These are phyloP conservation scores for Verticillium albo-atrum DNA, from an alignment of 2,329 filamentous ascomycete species.

Conservation along the genomic window DNA sequence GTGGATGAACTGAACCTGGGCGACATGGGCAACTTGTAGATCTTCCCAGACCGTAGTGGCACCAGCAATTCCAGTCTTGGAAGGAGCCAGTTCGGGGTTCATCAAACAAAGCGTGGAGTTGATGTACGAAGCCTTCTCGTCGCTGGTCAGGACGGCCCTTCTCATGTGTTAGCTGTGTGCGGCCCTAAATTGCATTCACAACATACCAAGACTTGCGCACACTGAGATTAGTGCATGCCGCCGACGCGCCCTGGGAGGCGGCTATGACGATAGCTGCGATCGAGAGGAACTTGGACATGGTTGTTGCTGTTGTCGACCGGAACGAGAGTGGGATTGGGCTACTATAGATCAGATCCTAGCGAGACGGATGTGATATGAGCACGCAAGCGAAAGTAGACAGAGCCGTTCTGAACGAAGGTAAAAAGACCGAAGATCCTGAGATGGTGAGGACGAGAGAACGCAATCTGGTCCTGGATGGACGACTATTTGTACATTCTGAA, in stretches of 20 bases:
- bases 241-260: neutral
- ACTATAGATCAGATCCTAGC: neutral
- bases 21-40: slow-evolving; percentile 6
- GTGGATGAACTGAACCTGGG: slow-evolving; percentile 10
- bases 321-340: neutral
- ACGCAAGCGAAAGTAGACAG: too few species aligned
- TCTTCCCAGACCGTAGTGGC: slow-evolving; percentile 8
- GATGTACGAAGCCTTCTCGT: slow-evolving; percentile 6
- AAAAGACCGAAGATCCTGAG: too few species aligned
- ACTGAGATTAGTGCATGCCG: slow-evolving; percentile 1
- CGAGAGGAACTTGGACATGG: too few species aligned
- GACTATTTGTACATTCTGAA: too few species aligned
- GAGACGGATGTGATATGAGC: too few species aligned
- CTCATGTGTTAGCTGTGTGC: neutral
- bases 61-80: slow-evolving; percentile 5
- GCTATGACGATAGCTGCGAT: neutral
- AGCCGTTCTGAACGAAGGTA: too few species aligned
- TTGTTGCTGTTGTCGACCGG: too few species aligned
- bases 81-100: slow-evolving; percentile 3
- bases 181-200: neutral
- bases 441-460: too few species aligned
- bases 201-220: slow-evolving; percentile 2
- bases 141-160: slow-evolving; percentile 2
- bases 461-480: too few species aligned
- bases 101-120: slow-evolving; percentile 5